Evolutionary conservation across 2,329 filamentous ascomycete species (phyloP).

Genomic region (Penicillium brevicompactum): DNA sequence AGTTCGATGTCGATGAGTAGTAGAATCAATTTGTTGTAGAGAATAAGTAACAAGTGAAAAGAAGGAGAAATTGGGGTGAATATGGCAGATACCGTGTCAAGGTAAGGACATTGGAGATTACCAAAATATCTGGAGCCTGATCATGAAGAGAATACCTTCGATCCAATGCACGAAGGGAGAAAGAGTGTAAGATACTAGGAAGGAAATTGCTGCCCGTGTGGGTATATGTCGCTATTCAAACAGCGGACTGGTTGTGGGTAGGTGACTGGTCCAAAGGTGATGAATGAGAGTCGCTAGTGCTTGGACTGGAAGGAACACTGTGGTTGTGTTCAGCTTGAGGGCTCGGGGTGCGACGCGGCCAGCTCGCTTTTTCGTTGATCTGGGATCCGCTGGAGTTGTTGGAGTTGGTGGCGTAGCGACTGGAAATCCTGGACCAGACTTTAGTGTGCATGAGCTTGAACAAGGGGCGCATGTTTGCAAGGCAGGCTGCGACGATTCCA

Average conservation of each 20-base stretch:
- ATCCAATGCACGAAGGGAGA: no score
- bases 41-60: no score
- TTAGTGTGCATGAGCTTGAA: slow-evolving; percentile 24
- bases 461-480: slow-evolving; percentile 32
- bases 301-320: background rate
- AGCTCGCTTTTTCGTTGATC: slow-evolving; percentile 10
- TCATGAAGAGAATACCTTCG: no score
- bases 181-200: no score
- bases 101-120: no score
- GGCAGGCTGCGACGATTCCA: slow-evolving; percentile 30
- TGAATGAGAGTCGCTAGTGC: background rate
- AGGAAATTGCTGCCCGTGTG: no score
- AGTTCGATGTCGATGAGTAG: no score
- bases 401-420: slow-evolving; percentile 4
- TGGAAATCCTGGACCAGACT: slow-evolving; percentile 11
- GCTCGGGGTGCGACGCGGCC: slow-evolving; percentile 11
- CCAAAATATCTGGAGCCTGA: no score
- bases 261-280: background rate
- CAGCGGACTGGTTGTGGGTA: background rate
- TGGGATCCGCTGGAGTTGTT: slow-evolving; percentile 12
- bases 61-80: no score
- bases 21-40: no score
- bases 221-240: background rate
- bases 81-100: no score
- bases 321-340: background rate